Percentiles rank a stretch among this genome's conserved stretches.
Conservation (phyloP, 2,329 filamentous ascomycete species). For the Penicillium sp. region DNA sequence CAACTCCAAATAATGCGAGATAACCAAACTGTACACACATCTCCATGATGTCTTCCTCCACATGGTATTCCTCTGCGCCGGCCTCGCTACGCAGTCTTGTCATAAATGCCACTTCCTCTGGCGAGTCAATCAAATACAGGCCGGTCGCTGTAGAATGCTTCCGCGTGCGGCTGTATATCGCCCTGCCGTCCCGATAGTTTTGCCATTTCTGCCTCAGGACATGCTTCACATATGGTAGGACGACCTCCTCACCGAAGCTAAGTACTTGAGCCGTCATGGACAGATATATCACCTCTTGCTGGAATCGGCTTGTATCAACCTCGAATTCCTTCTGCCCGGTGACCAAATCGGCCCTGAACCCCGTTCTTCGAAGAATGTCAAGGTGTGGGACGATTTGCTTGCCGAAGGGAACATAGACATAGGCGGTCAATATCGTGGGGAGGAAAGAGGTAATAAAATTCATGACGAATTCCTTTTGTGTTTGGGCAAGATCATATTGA, state of each 20-base stretch:
- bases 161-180: constrained; percentile 36
- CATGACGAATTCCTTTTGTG: constrained; percentile 90
- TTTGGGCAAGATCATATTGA: constrained; percentile 77
- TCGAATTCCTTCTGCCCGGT: constrained; percentile 62
- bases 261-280: constrained; percentile 92
- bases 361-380: constrained; percentile 71
- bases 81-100: constrained; percentile 79
- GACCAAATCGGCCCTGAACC: constrained; percentile 21
- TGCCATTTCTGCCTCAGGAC: constrained; percentile 71
- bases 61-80: constrained; percentile 80
- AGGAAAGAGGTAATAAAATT: constrained; percentile 97
- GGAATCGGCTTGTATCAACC: constrained; percentile 79
- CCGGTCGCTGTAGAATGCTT: constrained; percentile 43
- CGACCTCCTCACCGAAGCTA: constrained; percentile 77
- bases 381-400: constrained; percentile 80
- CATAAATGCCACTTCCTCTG: constrained; percentile 79
- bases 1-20: constrained; percentile 82
- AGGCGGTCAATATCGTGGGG: constrained; percentile 86
- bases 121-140: constrained; percentile 60
- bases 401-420: constrained; percentile 92
- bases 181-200: constrained; percentile 27
- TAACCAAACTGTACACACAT: constrained; percentile 92
- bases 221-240: constrained; percentile 83
- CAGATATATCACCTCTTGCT: constrained; percentile 92
- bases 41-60: constrained; percentile 85